phyloP scores from a whole-genome alignment of 192 early-diverging fungal species.

The Glomus cerebriforme region DNA sequence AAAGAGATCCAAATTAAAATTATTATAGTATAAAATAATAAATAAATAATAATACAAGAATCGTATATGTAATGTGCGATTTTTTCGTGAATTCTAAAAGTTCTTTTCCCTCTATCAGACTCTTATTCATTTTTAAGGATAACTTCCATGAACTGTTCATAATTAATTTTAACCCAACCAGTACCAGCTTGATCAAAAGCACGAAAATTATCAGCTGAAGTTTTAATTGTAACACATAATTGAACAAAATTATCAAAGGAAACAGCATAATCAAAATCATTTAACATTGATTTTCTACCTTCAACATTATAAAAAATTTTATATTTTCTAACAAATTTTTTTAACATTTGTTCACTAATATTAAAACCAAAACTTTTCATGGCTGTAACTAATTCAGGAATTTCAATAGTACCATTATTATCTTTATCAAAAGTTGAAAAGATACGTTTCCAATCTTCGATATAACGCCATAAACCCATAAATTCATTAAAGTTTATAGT shows the following conservation, averaged over 20 bases:
- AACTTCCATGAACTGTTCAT: slow-evolving; percentile 41
- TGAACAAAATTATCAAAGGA: slow-evolving; percentile 70
- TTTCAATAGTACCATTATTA: slow-evolving; percentile 72
- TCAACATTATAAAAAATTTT: slow-evolving; percentile 62
- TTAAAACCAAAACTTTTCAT: slow-evolving; percentile 75
- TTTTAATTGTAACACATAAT: slow-evolving; percentile 61
- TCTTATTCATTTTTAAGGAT: slow-evolving; percentile 3
- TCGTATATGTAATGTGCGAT: not conserved
- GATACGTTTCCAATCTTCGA: slow-evolving; percentile 78
- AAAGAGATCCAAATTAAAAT: too few species aligned
- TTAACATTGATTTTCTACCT: not conserved
- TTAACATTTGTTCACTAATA: slow-evolving; percentile 62
- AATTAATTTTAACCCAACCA: slow-evolving; percentile 61
- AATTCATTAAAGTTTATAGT: slow-evolving; percentile 79
- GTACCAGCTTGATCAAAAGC: slow-evolving; percentile 52
- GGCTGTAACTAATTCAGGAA: slow-evolving; percentile 64
- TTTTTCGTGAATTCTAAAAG: not conserved
- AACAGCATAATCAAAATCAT: slow-evolving; percentile 32
- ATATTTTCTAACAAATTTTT: slow-evolving; percentile 68
- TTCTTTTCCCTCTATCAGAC: not conserved
- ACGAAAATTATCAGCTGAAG: slow-evolving; percentile 59
- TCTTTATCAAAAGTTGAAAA: slow-evolving; percentile 74
- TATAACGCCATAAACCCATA: slow-evolving; percentile 73
- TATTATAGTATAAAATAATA: too few species aligned
- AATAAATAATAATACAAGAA: not conserved